Evolutionary conservation across 371 early-diverging fungal genomes (phyloP).

Genomic region (Mucor plumbeus): DNA sequence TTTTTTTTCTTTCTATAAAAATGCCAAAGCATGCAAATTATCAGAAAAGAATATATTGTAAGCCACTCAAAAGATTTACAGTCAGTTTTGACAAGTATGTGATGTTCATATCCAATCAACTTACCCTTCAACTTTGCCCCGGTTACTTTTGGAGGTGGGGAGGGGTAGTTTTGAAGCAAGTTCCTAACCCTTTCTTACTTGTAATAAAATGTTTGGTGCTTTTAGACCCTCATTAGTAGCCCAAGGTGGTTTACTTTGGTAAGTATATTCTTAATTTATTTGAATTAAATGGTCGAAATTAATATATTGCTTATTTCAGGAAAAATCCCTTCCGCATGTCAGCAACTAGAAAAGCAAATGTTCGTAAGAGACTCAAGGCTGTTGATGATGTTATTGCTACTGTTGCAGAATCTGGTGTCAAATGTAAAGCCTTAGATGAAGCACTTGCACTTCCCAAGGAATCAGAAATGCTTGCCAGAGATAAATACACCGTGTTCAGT

Average conservation of each 20-base stretch:
- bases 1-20: slow-evolving; percentile 5
- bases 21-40: not conserved
- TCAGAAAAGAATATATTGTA: not conserved
- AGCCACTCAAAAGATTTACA: slow-evolving; percentile 20
- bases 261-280: slow-evolving; percentile 1
- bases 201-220: slow-evolving; percentile 75
- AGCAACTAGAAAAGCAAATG: slow-evolving; percentile 91
- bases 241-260: slow-evolving; percentile 78
- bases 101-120: slow-evolving; percentile 6
- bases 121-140: slow-evolving; percentile 10
- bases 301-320: slow-evolving; percentile 35
- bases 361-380: slow-evolving; percentile 88
- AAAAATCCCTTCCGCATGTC: slow-evolving; percentile 87
- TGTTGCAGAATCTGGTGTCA: slow-evolving; percentile 85
- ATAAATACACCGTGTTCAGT: slow-evolving; percentile 94
- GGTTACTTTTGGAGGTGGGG: slow-evolving; percentile 12
- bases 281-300: not conserved
- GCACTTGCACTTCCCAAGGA: slow-evolving; percentile 81
- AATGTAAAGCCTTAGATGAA: slow-evolving; percentile 83
- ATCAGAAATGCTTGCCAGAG: slow-evolving; percentile 82
- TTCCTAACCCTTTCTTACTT: not conserved
- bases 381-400: slow-evolving; percentile 91
- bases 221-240: slow-evolving; percentile 72
- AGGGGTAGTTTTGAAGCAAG: not conserved
- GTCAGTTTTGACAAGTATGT: slow-evolving; percentile 4